Base-by-base conservation (phyloP, 2,329 filamentous ascomycete species). In the Beauveria caledonica region DNA sequence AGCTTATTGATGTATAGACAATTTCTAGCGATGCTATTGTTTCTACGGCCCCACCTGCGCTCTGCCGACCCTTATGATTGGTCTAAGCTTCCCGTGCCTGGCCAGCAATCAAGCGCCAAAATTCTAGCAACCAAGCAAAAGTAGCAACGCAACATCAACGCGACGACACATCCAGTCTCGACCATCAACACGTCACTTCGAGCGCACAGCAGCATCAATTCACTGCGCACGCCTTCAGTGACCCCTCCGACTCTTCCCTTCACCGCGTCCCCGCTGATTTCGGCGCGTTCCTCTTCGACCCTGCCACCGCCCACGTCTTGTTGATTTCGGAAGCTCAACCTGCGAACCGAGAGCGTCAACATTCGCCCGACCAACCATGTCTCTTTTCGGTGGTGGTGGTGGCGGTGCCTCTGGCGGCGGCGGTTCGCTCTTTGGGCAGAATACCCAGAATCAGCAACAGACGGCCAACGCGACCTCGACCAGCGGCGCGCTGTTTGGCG, bases 231-330 rank as follows among this genome's bases (percentile, higher is more conserved):
- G 25, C 3, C 53, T 4, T 4, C 17, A 51, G 15, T 1, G 21
- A 10, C 27, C 59, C 45, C 15, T 15, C 11, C 10, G 44, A 36
- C 19, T 51, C 8, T 13, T 15, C n/a, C 8, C 17, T 13, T 56
- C 21, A 25, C 23, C 42, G 11, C 36, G 51, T 33, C 29, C 27
- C 10, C 27, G 42, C 36, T 27, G 21, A 23, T 40, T 11, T 11
- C 51, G 33, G 23, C 25, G 44, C 45, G 52, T 19, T 52, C 50
- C 46, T 25, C 33, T 19, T n/a, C 25, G 9, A 29, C 40, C 50
- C 44, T 44, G n/a, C 29, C 64, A 64, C 74, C 73, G 72, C 71
- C 71, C 62, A 66, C 74, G 63, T 74, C 74, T 75, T 60, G 72
- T 71, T 60, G 68, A 70, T 65, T 55, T 66, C 25, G 51, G 29